Evolutionary conservation across 208 protist species (phyloP), one percentile per base, ranked within the genome.

Genomic region (Leishmania martiniquensis): DNA sequence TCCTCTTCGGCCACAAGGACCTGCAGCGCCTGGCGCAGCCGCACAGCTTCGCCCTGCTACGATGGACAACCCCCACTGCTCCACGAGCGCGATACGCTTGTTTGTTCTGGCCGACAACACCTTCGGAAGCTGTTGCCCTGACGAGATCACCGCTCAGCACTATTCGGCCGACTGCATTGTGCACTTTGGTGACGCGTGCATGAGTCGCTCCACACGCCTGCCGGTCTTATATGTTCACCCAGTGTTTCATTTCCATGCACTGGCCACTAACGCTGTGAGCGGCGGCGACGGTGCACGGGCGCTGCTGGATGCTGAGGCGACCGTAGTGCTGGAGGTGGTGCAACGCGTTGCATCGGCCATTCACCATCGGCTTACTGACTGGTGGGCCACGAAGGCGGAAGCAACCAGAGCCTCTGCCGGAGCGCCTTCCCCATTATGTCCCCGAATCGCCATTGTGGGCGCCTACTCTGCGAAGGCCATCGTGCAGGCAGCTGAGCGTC

Each of bases 101-200:
- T 95, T 94, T 77, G 86, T 97, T 15, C 71, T 98, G 9, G 94
- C 91, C 10, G 96, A 98, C 86, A 98, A 92, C 77, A 96, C 95
- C 0, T 98, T 97, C 77, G 95, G 90, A 51, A 93, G 91, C 69
- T 98, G 96, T 84, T 98, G 96, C 84, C 90, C 93, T 0, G 96
- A 98, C 74, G 93, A 96, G 77, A 93, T 98, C 62, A 97, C 93
- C 0, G 92, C 96, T 13, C 89, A 95, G 78, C 96, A 98, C 77
- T 93, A 95, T 83, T 49, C 69, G 29, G 83, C 84, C 17, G 91
- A 98, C 39, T 94, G 87, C 72, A 95, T 98, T 72, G 84, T 98
- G 70, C 95, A 98, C 83, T 98, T 96, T 87, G 96, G 96, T 5
- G 84, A 93, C 29, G 91, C 95, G 25, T 98, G 96, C 84, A 89